phyloP scores from a whole-genome alignment of 1,139 yeast species.

The Geotrichum aggregatum region DNA sequence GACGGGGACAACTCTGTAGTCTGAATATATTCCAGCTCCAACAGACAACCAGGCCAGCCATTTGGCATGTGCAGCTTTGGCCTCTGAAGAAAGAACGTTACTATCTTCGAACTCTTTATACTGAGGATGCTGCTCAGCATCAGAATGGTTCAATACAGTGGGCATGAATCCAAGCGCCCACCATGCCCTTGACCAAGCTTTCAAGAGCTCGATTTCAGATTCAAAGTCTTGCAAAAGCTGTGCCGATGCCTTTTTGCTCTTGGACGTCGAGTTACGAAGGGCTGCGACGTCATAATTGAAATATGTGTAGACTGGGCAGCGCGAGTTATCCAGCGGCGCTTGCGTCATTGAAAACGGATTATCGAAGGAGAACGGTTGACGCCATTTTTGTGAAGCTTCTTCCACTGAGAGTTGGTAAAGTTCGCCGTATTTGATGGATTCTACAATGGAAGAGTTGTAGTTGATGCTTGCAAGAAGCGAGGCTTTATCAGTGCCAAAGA shows the following conservation, averaged over 20 bases:
- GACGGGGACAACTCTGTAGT: constrained; percentile 32
- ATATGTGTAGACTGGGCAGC: constrained; percentile 30
- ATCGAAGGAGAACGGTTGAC: constrained; percentile 22
- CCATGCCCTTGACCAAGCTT: constrained; percentile 36
- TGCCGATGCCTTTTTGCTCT: not conserved
- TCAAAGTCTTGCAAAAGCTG: constrained; percentile 10
- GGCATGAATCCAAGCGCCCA: constrained; percentile 38
- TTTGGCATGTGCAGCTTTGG: constrained; percentile 17
- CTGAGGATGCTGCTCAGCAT: constrained; percentile 27
- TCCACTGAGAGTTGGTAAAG: constrained; percentile 20
- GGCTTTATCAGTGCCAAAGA: not conserved
- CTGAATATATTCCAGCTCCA: constrained; percentile 33
- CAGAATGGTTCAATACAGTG: constrained; percentile 27
- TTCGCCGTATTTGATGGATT: constrained; percentile 22
- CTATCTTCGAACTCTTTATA: constrained; percentile 23
- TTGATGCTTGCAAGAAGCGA: constrained; percentile 11
- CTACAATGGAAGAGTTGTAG: constrained; percentile 11
- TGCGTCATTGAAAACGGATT: constrained; percentile 15
- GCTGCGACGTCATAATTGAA: constrained; percentile 22
- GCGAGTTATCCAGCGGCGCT: constrained; percentile 23
- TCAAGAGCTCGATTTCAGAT: constrained; percentile 26
- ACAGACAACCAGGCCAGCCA: constrained; percentile 33
- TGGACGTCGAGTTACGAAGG: not conserved
- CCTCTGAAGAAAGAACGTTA: constrained; percentile 1
- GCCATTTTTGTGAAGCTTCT: constrained; percentile 21